Conservation (phyloP, 805 yeast species). For the Teunomyces pallodes region DNA sequence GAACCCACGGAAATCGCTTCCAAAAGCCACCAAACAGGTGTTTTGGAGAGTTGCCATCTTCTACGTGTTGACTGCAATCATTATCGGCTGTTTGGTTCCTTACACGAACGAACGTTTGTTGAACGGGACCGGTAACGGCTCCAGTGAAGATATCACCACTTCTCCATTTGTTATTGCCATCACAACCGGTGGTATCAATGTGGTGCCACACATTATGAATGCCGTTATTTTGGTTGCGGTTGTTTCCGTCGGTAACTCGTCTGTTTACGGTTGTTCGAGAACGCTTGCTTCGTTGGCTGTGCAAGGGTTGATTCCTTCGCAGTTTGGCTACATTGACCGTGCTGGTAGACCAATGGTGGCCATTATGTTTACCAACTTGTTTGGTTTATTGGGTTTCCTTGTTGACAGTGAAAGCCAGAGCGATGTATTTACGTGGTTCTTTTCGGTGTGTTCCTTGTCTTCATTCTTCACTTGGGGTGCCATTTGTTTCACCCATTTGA, state of each 20-base stretch:
- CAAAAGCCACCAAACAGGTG: conserved; percentile 55
- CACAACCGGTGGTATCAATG: conserved; percentile 56
- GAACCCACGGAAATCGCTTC: conserved; percentile 55
- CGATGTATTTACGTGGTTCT: conserved; percentile 39
- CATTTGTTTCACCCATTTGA: conserved; percentile 38
- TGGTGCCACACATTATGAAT: conserved; percentile 70
- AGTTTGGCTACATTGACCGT: conserved; percentile 39
- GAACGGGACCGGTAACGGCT: conserved; percentile 41
- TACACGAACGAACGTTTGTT: conserved; percentile 47
- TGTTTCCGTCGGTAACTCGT: conserved; percentile 73
- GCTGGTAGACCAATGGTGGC: conserved; percentile 44
- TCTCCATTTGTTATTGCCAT: conserved; percentile 80
- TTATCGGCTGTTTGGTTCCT: conserved; percentile 47
- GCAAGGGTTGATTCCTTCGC: conserved; percentile 65
- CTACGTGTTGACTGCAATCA: conserved; percentile 27
- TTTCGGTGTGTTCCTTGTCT: conserved; percentile 40
- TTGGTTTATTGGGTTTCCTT: conserved; percentile 42
- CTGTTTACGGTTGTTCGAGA: conserved; percentile 73
- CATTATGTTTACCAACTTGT: conserved; percentile 26
- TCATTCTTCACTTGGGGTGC: conserved; percentile 42
- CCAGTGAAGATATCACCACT: conserved; percentile 41
- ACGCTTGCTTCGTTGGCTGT: conserved; percentile 65
- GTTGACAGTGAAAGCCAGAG: conserved; percentile 30
- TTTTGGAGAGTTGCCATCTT: conserved; percentile 53
- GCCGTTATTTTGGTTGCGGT: conserved; percentile 73